Evolutionary conservation across 345 rosid genomes (phyloP), one percentile per base, ranked within the genome.

Genomic region (Salix arbutifolia): DNA sequence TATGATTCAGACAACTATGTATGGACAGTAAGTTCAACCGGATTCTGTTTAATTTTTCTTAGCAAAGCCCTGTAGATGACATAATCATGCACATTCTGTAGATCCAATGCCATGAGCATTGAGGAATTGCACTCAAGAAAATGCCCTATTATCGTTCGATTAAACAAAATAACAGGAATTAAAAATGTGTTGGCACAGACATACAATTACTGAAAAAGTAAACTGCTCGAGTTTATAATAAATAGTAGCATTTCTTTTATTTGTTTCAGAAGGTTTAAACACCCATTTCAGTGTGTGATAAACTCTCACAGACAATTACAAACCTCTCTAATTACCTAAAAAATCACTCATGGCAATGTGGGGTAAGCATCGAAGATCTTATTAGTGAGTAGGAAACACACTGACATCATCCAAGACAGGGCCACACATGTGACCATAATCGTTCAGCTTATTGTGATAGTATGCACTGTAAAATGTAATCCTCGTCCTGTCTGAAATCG

Each of bases 371-470:
- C 16, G 23, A 58, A 58, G 28, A 46, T 58, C 64, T 58, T 25
- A n/a, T 35, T 8, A 21, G 23, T 2, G 31, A 83, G 23, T 30
- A 19, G 77, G 52, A 56, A 83, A 60, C 64, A 89, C 96, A 0
- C 62, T 74, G 64, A 94, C 92, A 84, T 86, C 86, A 60, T 94
- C 97, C 81, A 94, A 80, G 4, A 94, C 90, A 76, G 98, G 96
- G 23, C 98, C 98, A 66, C 98, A 94, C 85, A 94, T 81, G 1
- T 91, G 93, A 37, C 92, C 98, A 72, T 33, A 91, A 80, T 92
- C 98, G 53, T 87, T 77, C 16, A 90, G 75, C 82, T 89, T 92
- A 0, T 91, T 90, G 74, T 94, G 98, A 77, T 94, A 94, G 78
- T 85, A 83, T 0, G 89, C 83, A 76, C 93, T 92, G 40, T 84